Base-by-base conservation (phyloP, 805 yeast genomes). In the Barnettozyma botsteinii region DNA sequence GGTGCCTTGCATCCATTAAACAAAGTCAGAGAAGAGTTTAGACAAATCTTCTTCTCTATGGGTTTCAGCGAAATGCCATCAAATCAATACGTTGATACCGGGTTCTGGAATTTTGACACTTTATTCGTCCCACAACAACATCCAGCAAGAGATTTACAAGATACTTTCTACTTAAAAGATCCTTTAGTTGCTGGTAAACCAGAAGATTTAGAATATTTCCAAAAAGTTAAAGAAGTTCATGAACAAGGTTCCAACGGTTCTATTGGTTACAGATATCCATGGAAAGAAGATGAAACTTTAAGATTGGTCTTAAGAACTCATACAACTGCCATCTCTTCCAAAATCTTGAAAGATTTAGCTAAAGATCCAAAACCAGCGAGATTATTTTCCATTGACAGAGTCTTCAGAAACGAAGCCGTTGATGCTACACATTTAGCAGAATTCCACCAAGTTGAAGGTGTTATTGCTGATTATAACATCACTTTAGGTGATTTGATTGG, bases 41-140 rank as follows among this genome's bases (percentile, higher is more conserved):
- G 98, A 69, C 95, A 89, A 65, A 91, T 93, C 59, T 93, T 93
- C 78, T 91, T 93, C 69, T 80, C 93, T 28, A 80, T 93, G 89
- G 99, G 99, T 7, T 93, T 93, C 79, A 79, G 93, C 22, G 99
- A 93, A 69, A 93, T 93, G 99, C 96, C 98, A 45, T 83, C 98
- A 20, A 91, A 91, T 65, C 96, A 91, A 65, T 93, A 89, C 62
- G 99, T 93, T 38, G 99, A 93, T 61, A 77, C 93, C 14, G 98
- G 98, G 5, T 93, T 93, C 79, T 93, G 99, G 99, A 93, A 93
- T 67, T 93, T 93, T 60, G 99, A 93, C 64, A 79, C 98, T 4
- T 74, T 93, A 56, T 93, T 70, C 57, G 99, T 93, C 40, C 99
- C 99, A 41, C 99, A 93, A 70, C 98, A 93, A 70, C 99, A 93